Conservation (phyloP, 1,284 basidiomycete genomes). For the Volvariella volvacea region DNA sequence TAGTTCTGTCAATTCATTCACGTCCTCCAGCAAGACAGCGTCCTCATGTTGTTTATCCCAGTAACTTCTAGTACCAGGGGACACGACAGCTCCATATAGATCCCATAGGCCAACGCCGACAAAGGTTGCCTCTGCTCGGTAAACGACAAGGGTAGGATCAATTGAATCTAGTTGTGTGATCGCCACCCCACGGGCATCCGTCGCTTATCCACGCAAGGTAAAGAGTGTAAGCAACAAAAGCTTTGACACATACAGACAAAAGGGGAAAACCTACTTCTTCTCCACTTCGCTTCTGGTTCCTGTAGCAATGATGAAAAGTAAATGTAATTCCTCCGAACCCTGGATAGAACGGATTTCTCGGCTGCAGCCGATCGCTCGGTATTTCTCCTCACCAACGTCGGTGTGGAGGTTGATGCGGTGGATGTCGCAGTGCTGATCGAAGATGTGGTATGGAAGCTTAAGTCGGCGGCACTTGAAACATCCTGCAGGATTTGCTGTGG, state of each 20-base stretch:
- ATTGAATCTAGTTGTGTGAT: slow-evolving; percentile 97
- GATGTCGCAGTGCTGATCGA: slow-evolving; percentile 37
- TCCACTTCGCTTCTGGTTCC: slow-evolving; percentile 99
- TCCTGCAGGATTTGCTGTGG: slow-evolving; percentile 60
- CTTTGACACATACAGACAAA: slow-evolving; percentile 6
- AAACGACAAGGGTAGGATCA: slow-evolving; percentile 95
- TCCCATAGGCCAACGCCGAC: slow-evolving; percentile 97
- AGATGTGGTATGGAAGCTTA: slow-evolving; percentile 59
- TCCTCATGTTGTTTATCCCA: slow-evolving; percentile 95
- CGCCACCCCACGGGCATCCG: slow-evolving; percentile 84
- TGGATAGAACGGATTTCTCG: slow-evolving; percentile 74
- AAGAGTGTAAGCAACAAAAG: slow-evolving; percentile 9
- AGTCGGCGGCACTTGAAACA: slow-evolving; percentile 58
- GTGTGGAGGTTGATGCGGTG: slow-evolving; percentile 23
- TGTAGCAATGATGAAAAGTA: slow-evolving; percentile 97
- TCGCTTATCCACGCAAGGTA: slow-evolving; percentile 34
- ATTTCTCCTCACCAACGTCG: slow-evolving; percentile 27
- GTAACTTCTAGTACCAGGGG: slow-evolving; percentile 72
- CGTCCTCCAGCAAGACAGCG: slow-evolving; percentile 79
- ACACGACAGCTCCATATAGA: slow-evolving; percentile 83
- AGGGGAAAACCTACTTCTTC: slow-evolving; percentile 50
- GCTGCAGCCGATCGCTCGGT: slow-evolving; percentile 56
- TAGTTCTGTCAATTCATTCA: slow-evolving; percentile 86
- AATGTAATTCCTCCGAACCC: slow-evolving; percentile 92
- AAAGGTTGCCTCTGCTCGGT: slow-evolving; percentile 95